phyloP scores from a whole-genome alignment of 306 rosid genomes.

The Cicer bijugum region DNA sequence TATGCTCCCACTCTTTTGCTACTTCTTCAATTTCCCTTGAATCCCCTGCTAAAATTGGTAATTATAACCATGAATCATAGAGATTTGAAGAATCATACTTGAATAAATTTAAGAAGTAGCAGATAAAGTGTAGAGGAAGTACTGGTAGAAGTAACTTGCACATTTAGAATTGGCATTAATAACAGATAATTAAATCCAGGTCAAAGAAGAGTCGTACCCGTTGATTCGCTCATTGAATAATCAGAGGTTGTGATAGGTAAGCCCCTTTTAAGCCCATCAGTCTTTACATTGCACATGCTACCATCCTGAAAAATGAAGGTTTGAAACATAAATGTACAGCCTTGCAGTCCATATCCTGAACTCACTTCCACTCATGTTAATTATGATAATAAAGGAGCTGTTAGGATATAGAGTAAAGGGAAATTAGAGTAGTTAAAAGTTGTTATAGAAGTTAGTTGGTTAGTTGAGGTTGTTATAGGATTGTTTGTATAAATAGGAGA shows the following conservation, averaged over 20 bases:
- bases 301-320: constrained; percentile 68
- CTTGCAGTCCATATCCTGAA: constrained; percentile 5
- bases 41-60: constrained; percentile 65
- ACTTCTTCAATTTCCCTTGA: constrained; percentile 88
- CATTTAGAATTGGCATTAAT: constrained; percentile 16
- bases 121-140: constrained; percentile 29
- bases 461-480: too few relatives aligned
- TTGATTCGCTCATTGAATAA: constrained; percentile 75
- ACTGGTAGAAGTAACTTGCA: constrained; percentile 11
- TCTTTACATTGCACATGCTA: constrained; percentile 59
- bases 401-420: too few relatives aligned
- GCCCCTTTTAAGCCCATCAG: constrained; percentile 82
- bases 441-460: too few relatives aligned
- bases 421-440: too few relatives aligned
- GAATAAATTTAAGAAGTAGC: constrained; percentile 18
- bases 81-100: constrained; percentile 42
- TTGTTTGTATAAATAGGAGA: too few relatives aligned
- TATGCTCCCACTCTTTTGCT: constrained; percentile 96
- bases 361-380: constrained; percentile 4
- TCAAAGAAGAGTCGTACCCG: constrained; percentile 60
- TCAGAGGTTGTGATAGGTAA: constrained; percentile 73
- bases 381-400: not conserved
- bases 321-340: constrained; percentile 36
- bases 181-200: constrained; percentile 33
- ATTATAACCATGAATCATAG: constrained; percentile 30